A percentile compares a stretch with the other conserved stretches of the same genome.
Evolutionary conservation across 768 basidiomycete species (phyloP).

Genomic region (Mycena maculata): DNA sequence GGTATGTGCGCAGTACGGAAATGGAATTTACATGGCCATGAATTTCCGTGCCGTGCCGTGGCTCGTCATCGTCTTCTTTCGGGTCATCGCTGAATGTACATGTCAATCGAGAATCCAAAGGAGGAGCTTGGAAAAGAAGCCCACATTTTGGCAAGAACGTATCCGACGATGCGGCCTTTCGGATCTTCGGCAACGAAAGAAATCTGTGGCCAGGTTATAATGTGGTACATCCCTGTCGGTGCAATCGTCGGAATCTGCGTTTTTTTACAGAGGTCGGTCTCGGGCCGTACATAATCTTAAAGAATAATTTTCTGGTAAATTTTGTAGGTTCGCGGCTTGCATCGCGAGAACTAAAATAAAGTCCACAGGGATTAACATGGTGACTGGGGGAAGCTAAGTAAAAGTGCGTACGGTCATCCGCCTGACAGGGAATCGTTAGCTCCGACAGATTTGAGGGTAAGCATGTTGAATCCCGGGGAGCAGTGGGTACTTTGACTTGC

Average conservation of each 20-base stretch:
- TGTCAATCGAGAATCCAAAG: too few species aligned
- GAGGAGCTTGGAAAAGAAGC: conserved; percentile 35
- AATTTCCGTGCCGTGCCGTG: conserved; percentile 35
- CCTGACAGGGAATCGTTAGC: too few species aligned
- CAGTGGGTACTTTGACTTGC: too few species aligned
- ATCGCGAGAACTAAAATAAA: conserved; percentile 91
- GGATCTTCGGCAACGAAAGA: conserved; percentile 94
- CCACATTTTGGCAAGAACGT: conserved; percentile 94
- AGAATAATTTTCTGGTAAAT: conserved; percentile 91
- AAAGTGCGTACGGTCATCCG: too few species aligned
- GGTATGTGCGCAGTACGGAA: conserved; percentile 90
- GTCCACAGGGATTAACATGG: too few species aligned
- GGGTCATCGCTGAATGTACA: too few species aligned
- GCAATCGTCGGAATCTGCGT: too few species aligned
- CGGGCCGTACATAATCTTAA: conserved; percentile 77
- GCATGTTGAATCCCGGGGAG: too few species aligned
- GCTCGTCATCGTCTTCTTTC: too few species aligned
- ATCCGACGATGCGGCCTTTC: conserved; percentile 90
- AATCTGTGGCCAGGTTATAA: conserved; percentile 91
- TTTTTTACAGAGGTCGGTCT: too few species aligned
- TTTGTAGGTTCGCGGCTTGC: conserved; percentile 94
- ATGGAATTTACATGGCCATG: conserved; percentile 98
- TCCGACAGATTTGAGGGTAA: too few species aligned
- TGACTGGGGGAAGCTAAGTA: too few species aligned
- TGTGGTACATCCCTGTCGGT: conserved; percentile 83